Evolutionary conservation across 75 land plant species (phyloP).

Genomic region (Picea sitchensis): DNA sequence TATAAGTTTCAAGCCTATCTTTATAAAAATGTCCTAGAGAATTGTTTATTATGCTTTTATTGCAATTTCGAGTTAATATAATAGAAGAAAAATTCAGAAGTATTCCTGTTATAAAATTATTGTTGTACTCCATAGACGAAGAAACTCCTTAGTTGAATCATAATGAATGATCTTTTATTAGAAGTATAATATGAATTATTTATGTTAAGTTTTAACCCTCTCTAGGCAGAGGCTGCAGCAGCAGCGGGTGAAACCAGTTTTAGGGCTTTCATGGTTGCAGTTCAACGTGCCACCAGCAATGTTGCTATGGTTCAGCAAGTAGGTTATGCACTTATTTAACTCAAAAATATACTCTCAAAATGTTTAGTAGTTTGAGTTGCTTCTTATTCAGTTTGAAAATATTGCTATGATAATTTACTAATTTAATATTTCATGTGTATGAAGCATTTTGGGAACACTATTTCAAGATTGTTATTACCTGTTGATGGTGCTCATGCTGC

Average conservation of each 20-base stretch:
- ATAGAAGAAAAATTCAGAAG: too few relatives aligned
- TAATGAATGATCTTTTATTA: not conserved
- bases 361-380: not conserved
- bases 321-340: constrained; percentile 6
- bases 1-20: not conserved
- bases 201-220: constrained; percentile 7
- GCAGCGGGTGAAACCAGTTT: constrained; percentile 97
- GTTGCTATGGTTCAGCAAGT: constrained; percentile 98
- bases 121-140: not conserved
- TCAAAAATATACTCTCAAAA: not conserved
- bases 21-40: too few relatives aligned
- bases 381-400: not conserved
- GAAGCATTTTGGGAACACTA: constrained; percentile 89
- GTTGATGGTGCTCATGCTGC: constrained; percentile 99
- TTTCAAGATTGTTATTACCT: constrained; percentile 86
- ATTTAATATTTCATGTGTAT: constrained; percentile 9
- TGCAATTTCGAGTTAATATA: too few relatives aligned
- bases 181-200: not conserved
- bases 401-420: not conserved
- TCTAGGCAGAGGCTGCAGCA: constrained; percentile 99
- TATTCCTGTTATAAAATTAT: too few relatives aligned
- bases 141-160: not conserved
- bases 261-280: constrained; percentile 94
- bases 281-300: constrained; percentile 94
- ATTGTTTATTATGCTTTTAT: too few relatives aligned